Evolutionary conservation across 1,284 basidiomycete species (phyloP).

Genomic region (Ceratobasidium sp.): DNA sequence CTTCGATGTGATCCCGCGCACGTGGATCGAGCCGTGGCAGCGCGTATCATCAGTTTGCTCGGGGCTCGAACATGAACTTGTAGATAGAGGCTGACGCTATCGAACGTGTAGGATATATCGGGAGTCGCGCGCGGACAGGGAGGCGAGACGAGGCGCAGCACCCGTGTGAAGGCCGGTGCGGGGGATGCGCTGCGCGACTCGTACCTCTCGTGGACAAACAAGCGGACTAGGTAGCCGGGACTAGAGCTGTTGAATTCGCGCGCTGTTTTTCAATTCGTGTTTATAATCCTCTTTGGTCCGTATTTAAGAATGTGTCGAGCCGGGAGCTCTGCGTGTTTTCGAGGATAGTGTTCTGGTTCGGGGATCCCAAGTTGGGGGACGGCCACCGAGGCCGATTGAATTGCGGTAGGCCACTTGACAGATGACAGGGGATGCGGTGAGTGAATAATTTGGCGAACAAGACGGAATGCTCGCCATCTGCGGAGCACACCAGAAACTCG

Average conservation of each 20-base stretch:
- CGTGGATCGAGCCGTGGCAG: not conserved
- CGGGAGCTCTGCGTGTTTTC: not conserved
- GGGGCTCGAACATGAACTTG: not conserved
- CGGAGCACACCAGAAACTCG: not conserved
- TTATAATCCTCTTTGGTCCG: slow-evolving; percentile 43
- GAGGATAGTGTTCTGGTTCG: slow-evolving; percentile 18
- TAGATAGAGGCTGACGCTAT: slow-evolving; percentile 34
- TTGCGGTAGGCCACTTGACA: slow-evolving; percentile 7
- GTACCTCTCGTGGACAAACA: slow-evolving; percentile 85
- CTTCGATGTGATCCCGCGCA: too few species aligned
- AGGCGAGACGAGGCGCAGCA: slow-evolving; percentile 72
- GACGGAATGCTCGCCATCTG: not conserved
- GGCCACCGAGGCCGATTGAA: not conserved
- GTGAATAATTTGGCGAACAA: not conserved
- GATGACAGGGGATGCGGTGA: not conserved
- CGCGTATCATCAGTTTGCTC: slow-evolving; percentile 1
- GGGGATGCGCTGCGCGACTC: slow-evolving; percentile 75
- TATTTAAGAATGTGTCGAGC: slow-evolving; percentile 24
- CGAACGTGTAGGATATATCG: slow-evolving; percentile 28
- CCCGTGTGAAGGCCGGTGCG: slow-evolving; percentile 69
- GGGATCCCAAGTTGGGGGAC: slow-evolving; percentile 11
- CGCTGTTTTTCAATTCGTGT: slow-evolving; percentile 38
- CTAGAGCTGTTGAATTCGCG: slow-evolving; percentile 7
- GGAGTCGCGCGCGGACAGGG: slow-evolving; percentile 29
- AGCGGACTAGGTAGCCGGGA: slow-evolving; percentile 33